Evolutionary conservation across 352 stramenopile species (phyloP), one percentile per base, ranked within the genome.

Genomic region (Pythium phragmitis): DNA sequence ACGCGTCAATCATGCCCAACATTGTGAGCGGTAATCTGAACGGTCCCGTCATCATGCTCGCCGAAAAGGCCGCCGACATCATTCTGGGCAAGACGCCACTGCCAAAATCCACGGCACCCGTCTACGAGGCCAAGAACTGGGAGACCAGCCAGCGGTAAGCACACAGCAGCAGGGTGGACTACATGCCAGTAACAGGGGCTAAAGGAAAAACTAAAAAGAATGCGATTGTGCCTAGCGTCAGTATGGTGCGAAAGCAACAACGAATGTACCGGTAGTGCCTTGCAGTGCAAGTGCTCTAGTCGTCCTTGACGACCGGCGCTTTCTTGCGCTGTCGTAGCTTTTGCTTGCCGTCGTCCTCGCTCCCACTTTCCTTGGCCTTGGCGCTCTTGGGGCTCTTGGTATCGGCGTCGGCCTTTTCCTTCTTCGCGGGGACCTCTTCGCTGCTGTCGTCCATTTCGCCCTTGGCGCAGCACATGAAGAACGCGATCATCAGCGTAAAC

Each of bases 1-100:
- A 98, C 67, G 92, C 94, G 33, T 97, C 88, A 43, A 91, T 98
- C 63, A 98, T 98, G 80, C 94, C 94, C 42, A 95, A 91, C 69
- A 97, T 98, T 53, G 77, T 97, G 54, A 98, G 91, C 55, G 95
- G 95, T 47, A 98, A 98, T 68, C 79, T 97, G 17, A 98, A 98
- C 71, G 90, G 72, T 2, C 96, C 92, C n/a, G 89, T 92, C 33
- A 96, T 98, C 69, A 97, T 98, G 78, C 76, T 98, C 37, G 94
- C 88, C 12, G 94, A 98, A 68, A 97, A 97, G 69, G 91, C 88
- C 17, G 92, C 94, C 39, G 89, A 98, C 58, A 94, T 97, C 60
- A 97, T 98, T 47, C 71, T 93, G 41, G 83, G 80, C 50, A 89
- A 87, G 60, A 65, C 67, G 33, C 62, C 85, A 45, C 74, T 95